These are phyloP conservation scores for Leishmania braziliensis DNA, from an alignment of 208 protist species.

Conservation along the genomic window DNA sequence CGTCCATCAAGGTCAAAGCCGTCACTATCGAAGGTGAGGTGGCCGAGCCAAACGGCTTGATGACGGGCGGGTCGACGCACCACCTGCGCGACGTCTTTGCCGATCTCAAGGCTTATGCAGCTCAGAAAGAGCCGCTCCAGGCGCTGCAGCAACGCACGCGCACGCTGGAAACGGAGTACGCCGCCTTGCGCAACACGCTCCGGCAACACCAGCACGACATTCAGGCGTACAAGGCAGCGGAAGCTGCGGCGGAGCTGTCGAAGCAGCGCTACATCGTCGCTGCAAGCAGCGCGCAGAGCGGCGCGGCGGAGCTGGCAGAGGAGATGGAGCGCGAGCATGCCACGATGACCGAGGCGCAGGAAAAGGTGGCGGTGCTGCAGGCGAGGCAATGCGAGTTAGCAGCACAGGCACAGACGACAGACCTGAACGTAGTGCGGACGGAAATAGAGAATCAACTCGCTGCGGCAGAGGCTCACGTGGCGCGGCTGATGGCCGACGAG, in stretches of 20 bases:
- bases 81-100: constrained; percentile 77
- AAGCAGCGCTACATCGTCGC: constrained; percentile 53
- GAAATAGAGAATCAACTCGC: constrained; percentile 65
- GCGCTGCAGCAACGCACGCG: constrained; percentile 42
- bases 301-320: constrained; percentile 39
- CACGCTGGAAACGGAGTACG: constrained; percentile 47
- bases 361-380: constrained; percentile 28
- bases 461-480: constrained; percentile 44
- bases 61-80: constrained; percentile 95
- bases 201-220: constrained; percentile 45
- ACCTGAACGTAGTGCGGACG: constrained; percentile 39
- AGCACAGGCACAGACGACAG: constrained; percentile 40
- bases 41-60: constrained; percentile 97
- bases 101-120: constrained; percentile 52
- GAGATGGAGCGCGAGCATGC: constrained; percentile 38
- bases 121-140: constrained; percentile 56
- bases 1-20: constrained; percentile 71
- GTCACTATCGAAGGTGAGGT: constrained; percentile 99
- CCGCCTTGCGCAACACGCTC: constrained; percentile 44
- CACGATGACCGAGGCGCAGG: constrained; percentile 37
- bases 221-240: constrained; percentile 56
- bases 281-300: constrained; percentile 20
- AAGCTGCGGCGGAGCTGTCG: constrained; percentile 51
- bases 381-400: constrained; percentile 40
- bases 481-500: constrained; percentile 49